phyloP scores from a whole-genome alignment of 2,329 filamentous ascomycete genomes.

The Verticillium zaregamsianum region DNA sequence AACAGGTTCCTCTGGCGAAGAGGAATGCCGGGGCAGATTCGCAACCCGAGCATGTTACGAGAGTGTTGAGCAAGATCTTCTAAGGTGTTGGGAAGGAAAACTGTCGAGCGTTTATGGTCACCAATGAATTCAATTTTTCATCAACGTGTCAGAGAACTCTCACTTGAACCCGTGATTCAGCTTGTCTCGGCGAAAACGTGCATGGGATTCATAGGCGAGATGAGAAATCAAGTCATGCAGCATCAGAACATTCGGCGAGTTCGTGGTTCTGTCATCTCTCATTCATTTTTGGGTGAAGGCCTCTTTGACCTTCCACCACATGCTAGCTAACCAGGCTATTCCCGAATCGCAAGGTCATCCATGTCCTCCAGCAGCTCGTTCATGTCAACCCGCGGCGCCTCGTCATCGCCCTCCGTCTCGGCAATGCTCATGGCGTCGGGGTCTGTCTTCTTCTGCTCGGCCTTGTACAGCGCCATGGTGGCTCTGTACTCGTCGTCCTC shows the following conservation, averaged over 20 bases:
- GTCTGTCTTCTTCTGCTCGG: constrained; percentile 46
- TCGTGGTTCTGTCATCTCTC: not conserved
- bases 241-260: not conserved
- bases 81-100: constrained; percentile 19
- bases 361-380: constrained; percentile 87
- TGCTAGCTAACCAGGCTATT: constrained; percentile 21
- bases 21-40: constrained; percentile 38
- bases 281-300: not conserved
- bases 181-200: not conserved
- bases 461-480: constrained; percentile 84
- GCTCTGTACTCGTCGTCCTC: constrained; percentile 85
- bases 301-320: not conserved
- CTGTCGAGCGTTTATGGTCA: not conserved
- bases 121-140: not conserved
- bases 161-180: not conserved
- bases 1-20: constrained; percentile 57
- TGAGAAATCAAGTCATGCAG: too few species aligned
- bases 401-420: constrained; percentile 60
- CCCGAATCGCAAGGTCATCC: constrained; percentile 76
- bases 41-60: constrained; percentile 53
- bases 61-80: constrained; percentile 63
- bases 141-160: not conserved
- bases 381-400: constrained; percentile 68
- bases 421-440: constrained; percentile 65
- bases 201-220: too few species aligned